Evolutionary conservation across 257 asterid species (phyloP).

Genomic region (Lycium ferocissimum): DNA sequence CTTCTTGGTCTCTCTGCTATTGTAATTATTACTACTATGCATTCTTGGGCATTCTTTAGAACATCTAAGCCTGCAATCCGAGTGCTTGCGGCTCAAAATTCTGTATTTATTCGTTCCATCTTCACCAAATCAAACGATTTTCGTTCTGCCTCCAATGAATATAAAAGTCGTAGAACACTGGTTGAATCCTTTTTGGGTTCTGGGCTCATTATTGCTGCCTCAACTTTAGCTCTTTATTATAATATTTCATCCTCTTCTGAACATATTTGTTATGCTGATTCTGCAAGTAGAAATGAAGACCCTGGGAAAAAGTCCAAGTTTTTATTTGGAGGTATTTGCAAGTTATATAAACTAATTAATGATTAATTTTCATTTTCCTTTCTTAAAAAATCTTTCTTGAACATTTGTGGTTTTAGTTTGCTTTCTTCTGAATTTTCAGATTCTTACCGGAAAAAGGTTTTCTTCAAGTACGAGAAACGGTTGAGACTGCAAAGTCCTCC

Average conservation of each 20-base stretch:
- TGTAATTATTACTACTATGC: slow-evolving; percentile 64
- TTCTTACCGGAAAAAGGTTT: slow-evolving; percentile 76
- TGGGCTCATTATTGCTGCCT: slow-evolving; percentile 51
- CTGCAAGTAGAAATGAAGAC: slow-evolving; percentile 48
- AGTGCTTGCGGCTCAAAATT: slow-evolving; percentile 40
- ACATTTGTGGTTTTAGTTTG: not conserved
- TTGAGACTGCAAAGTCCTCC: slow-evolving; percentile 84
- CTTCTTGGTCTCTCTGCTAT: not conserved
- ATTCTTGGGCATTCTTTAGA: slow-evolving; percentile 56
- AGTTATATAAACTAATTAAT: not conserved
- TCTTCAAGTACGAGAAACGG: slow-evolving; percentile 97
- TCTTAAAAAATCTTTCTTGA: not conserved
- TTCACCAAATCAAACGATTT: slow-evolving; percentile 38
- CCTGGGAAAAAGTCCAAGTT: slow-evolving; percentile 50
- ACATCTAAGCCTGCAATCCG: slow-evolving; percentile 44
- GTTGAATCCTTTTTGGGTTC: slow-evolving; percentile 48
- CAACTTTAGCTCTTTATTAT: slow-evolving; percentile 53
- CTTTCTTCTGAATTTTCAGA: slow-evolving; percentile 53
- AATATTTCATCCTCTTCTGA: slow-evolving; percentile 40
- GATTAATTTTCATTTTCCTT: not conserved
- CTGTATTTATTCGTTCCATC: slow-evolving; percentile 37
- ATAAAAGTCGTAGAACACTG: slow-evolving; percentile 30
- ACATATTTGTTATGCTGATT: slow-evolving; percentile 64
- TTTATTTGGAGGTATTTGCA: slow-evolving; percentile 62
- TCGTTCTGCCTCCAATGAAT: slow-evolving; percentile 32